Base-by-base conservation (phyloP, 202 grass and related monocot genomes). In the Digitaria exilis region DNA sequence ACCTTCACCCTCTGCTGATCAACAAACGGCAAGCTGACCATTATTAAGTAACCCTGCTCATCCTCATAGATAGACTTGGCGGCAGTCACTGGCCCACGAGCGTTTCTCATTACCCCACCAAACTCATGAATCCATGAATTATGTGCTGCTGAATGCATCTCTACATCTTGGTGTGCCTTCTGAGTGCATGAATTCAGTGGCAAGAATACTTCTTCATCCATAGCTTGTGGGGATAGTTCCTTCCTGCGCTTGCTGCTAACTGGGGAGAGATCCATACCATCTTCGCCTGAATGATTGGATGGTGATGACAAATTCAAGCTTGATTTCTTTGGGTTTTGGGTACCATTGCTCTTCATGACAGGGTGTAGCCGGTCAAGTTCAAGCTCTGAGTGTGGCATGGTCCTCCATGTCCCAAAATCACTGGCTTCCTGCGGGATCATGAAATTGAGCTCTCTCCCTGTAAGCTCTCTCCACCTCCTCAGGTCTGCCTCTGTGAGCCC, bases 361-460 rank as follows among this genome's bases (percentile, higher is more conserved):
- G 84, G 77, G 14, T 84, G 63, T 48, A 78, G 84, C 69, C 91
- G 93, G 43, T 98, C 96, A 9, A 96, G 80, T 77, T 96, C 93
- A 70, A 96, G 89, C 71, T 99, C 93, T 28, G 93, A 72, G 82
- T 64, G 94, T 14, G 89, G 87, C 69, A 99, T 75, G 75, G 87
- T 99, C 75, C 96, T 94, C 96, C 96, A 99, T 58, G 89, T 81
- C 48, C 91, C 96, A 77, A 99, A 99, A 89, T 94, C 96, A 71
- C 93, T 92, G 66, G 96, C 93, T 77, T 96, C 96, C 19, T 25
- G 80, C 0, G 93, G 96, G 80, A 99, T 94, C 3, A 84, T 81
- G 56, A 99, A 96, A 90, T 89, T 99, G 39, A 90, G 8, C 26
- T 99, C 93, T 52, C 91, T 91, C 50, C 96, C 96, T 35, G 96